Evolutionary conservation across 2,329 filamentous ascomycete species (phyloP).

Genomic region (Westerdykella sp.): DNA sequence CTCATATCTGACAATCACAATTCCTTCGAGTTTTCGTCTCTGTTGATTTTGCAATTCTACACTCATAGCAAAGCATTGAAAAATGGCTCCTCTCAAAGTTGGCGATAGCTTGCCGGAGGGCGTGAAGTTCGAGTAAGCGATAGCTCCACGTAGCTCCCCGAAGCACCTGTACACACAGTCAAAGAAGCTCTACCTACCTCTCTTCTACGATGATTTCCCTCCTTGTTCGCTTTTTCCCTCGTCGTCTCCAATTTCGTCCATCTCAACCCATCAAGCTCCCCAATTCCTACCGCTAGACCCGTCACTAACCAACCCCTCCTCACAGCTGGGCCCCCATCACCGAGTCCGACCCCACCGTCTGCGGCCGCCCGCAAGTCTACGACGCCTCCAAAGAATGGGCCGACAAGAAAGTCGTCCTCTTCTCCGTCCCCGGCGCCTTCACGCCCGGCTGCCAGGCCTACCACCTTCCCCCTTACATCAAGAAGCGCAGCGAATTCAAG

Average conservation of each 20-base stretch:
- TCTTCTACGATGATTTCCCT: background rate
- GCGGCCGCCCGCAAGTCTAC: slow-evolving; percentile 72
- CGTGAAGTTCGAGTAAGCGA: slow-evolving; percentile 65
- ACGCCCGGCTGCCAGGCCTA: slow-evolving; percentile 77
- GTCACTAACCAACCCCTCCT: background rate
- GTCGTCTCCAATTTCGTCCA: background rate
- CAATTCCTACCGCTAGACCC: background rate
- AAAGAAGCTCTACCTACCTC: too few relatives aligned
- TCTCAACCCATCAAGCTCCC: background rate
- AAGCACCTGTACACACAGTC: background rate
- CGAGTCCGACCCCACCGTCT: slow-evolving; percentile 64
- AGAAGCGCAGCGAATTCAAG: slow-evolving; percentile 63
- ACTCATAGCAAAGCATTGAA: slow-evolving; percentile 10
- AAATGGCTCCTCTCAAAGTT: slow-evolving; percentile 63
- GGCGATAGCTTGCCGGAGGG: slow-evolving; percentile 79
- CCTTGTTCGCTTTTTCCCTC: slow-evolving; percentile 1
- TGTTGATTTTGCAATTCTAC: background rate
- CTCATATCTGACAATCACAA: too few relatives aligned
- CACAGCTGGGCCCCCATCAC: slow-evolving; percentile 70
- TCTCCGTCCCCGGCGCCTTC: slow-evolving; percentile 70
- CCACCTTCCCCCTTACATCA: slow-evolving; percentile 76
- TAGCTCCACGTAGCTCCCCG: slow-evolving; percentile 1
- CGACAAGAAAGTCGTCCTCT: slow-evolving; percentile 65
- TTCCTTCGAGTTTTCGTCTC: too few relatives aligned
- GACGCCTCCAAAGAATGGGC: slow-evolving; percentile 71